Evolutionary conservation across 176 grass and related monocot genomes (phyloP), one percentile per base, ranked within the genome.

Genomic region (Carex scoparia): DNA sequence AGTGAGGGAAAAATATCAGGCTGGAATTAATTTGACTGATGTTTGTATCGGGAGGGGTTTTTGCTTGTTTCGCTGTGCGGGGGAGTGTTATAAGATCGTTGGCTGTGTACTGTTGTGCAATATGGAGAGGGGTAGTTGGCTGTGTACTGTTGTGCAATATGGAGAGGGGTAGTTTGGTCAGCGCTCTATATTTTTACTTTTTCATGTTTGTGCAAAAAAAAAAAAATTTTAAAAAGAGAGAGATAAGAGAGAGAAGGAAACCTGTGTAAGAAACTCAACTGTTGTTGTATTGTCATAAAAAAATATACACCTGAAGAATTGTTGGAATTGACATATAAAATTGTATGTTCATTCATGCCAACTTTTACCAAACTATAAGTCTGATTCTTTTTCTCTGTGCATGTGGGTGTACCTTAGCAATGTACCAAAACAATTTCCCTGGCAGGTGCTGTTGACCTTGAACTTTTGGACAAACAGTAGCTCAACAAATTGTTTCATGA

Each of bases 261-360:
- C 40, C 4, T 85, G 12, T 85, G 81, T 67, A 67, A 83, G 81
- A 83, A 83, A 9, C 15, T 60, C 46, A 61, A 76, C 40, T 85
- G 31, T 79, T 73, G 35, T 65, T 27, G 48, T 66, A 65, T 74
- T 62, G 84, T 65, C 68, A 37, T 76, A 51, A 55, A 64, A 63
- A 72, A 79, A 78, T 75, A 72, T 64, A 64, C 60, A 79, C 70
- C 81, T 68, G 81, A 42, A 67, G 38, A 82, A 68, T 55, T 83
- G 38, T 67, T 83, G 81, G 38, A 83, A 83, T 83, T 78, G 60
- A 65, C n/a, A 14, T 64, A 62, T 65, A 53, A 79, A 28, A 79
- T 61, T 77, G 5, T 63, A 61, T 59, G 31, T 85, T 61, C 18
- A 61, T 75, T 72, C 44, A 13, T 70, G 44, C 83, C 31, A 84